A percentile compares a stretch with the other conserved stretches of the same genome.
Evolutionary conservation across 805 yeast species (phyloP).

Genomic region (Candida awuae): DNA sequence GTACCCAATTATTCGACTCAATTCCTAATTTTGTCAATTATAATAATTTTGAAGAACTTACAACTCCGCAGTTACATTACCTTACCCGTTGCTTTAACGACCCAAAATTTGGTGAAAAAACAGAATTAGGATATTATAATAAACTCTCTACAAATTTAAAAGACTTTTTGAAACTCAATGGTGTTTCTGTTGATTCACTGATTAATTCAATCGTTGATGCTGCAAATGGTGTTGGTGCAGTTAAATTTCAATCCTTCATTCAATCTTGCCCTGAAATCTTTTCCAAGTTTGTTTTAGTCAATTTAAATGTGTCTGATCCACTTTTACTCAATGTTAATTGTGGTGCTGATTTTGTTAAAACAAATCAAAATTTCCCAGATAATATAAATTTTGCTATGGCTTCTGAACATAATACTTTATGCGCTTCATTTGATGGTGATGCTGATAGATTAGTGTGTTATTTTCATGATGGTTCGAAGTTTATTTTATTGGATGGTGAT

Average conservation of each 20-base stretch:
- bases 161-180: constrained; percentile 31
- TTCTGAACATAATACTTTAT: constrained; percentile 37
- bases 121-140: constrained; percentile 61
- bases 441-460: constrained; percentile 92
- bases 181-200: constrained; percentile 10
- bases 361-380: constrained; percentile 70
- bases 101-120: constrained; percentile 46
- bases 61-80: constrained; percentile 94
- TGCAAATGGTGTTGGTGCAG: constrained; percentile 97
- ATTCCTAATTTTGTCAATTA: constrained; percentile 35
- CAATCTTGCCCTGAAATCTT: constrained; percentile 11
- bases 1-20: constrained; percentile 29
- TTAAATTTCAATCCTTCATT: constrained; percentile 43
- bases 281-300: constrained; percentile 40
- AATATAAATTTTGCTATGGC: constrained; percentile 31
- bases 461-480: constrained; percentile 37
- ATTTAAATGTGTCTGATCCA: constrained; percentile 48
- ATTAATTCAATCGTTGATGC: constrained; percentile 62
- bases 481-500: constrained; percentile 80
- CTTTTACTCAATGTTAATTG: constrained; percentile 62
- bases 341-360: constrained; percentile 95
- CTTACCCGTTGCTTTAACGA: constrained; percentile 70
- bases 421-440: constrained; percentile 92
- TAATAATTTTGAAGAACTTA: constrained; percentile 58
- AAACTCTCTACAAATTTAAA: constrained; percentile 52